Evolutionary conservation across 345 rosid genomes (phyloP), one percentile per base, ranked within the genome.

Genomic region (Moricandia arvensis): DNA sequence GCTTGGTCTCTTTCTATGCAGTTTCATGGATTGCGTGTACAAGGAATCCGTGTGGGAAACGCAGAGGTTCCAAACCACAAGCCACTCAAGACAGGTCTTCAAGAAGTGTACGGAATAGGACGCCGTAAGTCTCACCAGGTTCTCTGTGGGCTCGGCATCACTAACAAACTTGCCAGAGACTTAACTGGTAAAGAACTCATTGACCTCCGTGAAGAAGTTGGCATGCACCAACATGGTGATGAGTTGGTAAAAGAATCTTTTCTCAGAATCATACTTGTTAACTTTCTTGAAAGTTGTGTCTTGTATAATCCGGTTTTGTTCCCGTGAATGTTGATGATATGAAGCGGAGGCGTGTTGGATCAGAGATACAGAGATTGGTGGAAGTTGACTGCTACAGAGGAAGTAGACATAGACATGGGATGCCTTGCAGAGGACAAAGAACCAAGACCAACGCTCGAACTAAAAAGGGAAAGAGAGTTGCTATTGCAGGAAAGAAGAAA

Each of bases 91-190:
- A 81, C 75, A 12, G 86, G 93, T 33, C 89, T 91, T 45, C 97
- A 87, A 71, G 77, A 87, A 72, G 80, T 91, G 55, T 87, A 91
- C 80, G 97, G 95, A 12, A 76, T 91, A 10, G 95, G 97, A 8
- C 88, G 84, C 15, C 69, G 86, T 24, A 87, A 84, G 10, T 83
- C 93, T 51, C 91, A 85, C 63, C 89, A 89, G 45, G 87, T 91
- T 45, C 93, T 91, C 7, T 68, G 82, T 66, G 87, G 78, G 35
- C 82, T 91, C 59, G 82, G 75, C 13, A 83, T 91, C 59, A 87
- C 84, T 10, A 91, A 88, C 82, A 91, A 91, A 81, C 75, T 81
- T n/a, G 83, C 97, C 8, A 80, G 86, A 84, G 91, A 86, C 63
- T 82, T 91, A 60, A 82, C 90, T 2, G 93, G 89, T 26, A 82